Conservation (phyloP, 2,329 filamentous ascomycete species). For the Cadophora sp. region DNA sequence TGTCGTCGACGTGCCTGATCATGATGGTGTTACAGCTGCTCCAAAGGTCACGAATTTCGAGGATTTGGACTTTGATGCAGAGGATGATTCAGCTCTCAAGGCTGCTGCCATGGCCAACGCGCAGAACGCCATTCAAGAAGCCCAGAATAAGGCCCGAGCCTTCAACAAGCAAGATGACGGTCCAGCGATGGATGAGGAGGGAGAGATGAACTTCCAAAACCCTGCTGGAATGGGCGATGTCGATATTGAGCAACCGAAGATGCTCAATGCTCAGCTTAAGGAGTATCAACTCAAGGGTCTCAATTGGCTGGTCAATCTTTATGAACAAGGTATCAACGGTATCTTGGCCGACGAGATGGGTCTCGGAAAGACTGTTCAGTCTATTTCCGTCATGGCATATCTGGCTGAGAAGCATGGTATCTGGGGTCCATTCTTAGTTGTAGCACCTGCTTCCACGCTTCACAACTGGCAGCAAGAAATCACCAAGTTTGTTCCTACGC, state of each 20-base stretch:
- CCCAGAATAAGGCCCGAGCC: slow-evolving; percentile 87
- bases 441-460: slow-evolving; percentile 92
- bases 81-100: slow-evolving; percentile 82
- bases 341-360: slow-evolving; percentile 99
- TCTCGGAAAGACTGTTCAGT: slow-evolving; percentile 98
- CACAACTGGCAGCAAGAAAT: slow-evolving; percentile 99
- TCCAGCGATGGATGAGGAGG: slow-evolving; percentile 82
- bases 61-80: slow-evolving; percentile 92
- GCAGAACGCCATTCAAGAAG: slow-evolving; percentile 93
- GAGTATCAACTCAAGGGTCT: slow-evolving; percentile 99
- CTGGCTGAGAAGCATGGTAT: slow-evolving; percentile 97
- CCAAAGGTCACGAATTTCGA: slow-evolving; percentile 92
- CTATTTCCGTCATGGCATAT: slow-evolving; percentile 99
- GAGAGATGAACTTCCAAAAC: slow-evolving; percentile 99
- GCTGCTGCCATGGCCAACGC: slow-evolving; percentile 93
- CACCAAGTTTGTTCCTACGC: slow-evolving; percentile 87
- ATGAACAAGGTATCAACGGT: slow-evolving; percentile 99
- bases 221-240: slow-evolving; percentile 93
- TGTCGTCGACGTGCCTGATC: slow-evolving; percentile 57
- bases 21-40: slow-evolving; percentile 55
- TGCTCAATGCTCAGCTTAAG: slow-evolving; percentile 93
- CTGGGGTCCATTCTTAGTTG: slow-evolving; percentile 97
- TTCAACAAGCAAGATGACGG: slow-evolving; percentile 80
- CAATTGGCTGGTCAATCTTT: slow-evolving; percentile 98
- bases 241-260: slow-evolving; percentile 91